Conservation (phyloP, 108 stramenopile species). For the Skeletonema tropicum region DNA sequence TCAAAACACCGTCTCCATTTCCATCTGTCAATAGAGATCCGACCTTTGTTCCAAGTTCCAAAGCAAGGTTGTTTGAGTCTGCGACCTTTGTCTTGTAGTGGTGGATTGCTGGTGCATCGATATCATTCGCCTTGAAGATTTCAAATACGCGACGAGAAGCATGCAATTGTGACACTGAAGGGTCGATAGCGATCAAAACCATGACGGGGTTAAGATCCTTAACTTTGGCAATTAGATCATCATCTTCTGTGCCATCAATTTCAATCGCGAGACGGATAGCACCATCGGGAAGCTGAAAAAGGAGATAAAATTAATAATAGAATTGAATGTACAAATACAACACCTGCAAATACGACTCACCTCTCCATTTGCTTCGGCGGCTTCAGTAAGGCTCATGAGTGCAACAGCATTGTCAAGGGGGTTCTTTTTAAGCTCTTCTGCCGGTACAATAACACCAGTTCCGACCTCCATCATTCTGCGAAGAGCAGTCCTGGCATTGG, state of each 20-base stretch:
- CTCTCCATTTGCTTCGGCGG: slow-evolving; percentile 73
- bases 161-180: slow-evolving; percentile 83
- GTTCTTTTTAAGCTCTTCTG: slow-evolving; percentile 83
- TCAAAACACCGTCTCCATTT: slow-evolving; percentile 90
- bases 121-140: slow-evolving; percentile 81
- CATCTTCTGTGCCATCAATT: slow-evolving; percentile 80
- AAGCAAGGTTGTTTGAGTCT: slow-evolving; percentile 86
- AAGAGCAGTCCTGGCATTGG: slow-evolving; percentile 79
- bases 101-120: slow-evolving; percentile 83
- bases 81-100: slow-evolving; percentile 71
- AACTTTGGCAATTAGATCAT: slow-evolving; percentile 75
- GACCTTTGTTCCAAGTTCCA: slow-evolving; percentile 83
- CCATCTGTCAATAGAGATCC: slow-evolving; percentile 92
- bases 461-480: slow-evolving; percentile 91
- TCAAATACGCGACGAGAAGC: slow-evolving; percentile 92
- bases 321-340: neutral
- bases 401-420: slow-evolving; percentile 93
- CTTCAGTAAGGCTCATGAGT: slow-evolving; percentile 82
- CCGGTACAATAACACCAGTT: slow-evolving; percentile 91
- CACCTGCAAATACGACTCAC: slow-evolving; percentile 39
- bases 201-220: slow-evolving; percentile 79
- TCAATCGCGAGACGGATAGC: slow-evolving; percentile 88
- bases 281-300: slow-evolving; percentile 72
- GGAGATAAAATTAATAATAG: neutral
- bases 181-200: slow-evolving; percentile 68